These are phyloP conservation scores for Nannochloropsis oceanica DNA, from an alignment of 108 stramenopile species.

Conservation along the genomic window DNA sequence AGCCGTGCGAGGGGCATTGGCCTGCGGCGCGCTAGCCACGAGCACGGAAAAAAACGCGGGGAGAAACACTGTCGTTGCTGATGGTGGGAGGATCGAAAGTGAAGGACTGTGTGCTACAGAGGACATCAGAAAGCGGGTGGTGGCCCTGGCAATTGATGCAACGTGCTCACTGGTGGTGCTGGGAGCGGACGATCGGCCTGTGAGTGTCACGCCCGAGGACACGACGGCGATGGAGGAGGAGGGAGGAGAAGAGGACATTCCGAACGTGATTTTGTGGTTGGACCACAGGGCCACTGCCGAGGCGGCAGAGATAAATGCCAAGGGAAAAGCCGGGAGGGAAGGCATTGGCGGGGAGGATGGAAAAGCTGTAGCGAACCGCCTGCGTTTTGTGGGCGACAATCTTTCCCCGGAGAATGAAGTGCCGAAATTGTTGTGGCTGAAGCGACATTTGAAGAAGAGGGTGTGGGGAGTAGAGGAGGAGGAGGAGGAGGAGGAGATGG, in stretches of 20 bases:
- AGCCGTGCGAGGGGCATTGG: not conserved
- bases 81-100: not conserved
- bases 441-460: not conserved
- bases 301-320: conserved; percentile 1
- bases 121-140: not conserved
- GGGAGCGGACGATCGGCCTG: not conserved
- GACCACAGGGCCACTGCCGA: conserved; percentile 12
- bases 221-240: not conserved
- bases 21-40: not conserved
- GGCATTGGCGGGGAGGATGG: not conserved
- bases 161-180: conserved; percentile 21
- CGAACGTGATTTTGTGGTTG: conserved; percentile 15
- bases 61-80: too few species aligned
- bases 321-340: not conserved
- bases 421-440: conserved; percentile 8
- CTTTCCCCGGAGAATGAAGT: conserved; percentile 18
- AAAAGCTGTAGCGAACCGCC: not conserved
- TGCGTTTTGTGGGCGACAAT: conserved; percentile 3
- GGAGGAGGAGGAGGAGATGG: not conserved
- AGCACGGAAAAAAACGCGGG: too few species aligned
- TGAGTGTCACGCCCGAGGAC: not conserved
- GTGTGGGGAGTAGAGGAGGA: not conserved
- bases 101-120: not conserved
- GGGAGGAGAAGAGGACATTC: not conserved
- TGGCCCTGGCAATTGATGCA: conserved; percentile 6